phyloP scores from a whole-genome alignment of 805 yeast genomes.

The Saturnispora gosingensis region DNA sequence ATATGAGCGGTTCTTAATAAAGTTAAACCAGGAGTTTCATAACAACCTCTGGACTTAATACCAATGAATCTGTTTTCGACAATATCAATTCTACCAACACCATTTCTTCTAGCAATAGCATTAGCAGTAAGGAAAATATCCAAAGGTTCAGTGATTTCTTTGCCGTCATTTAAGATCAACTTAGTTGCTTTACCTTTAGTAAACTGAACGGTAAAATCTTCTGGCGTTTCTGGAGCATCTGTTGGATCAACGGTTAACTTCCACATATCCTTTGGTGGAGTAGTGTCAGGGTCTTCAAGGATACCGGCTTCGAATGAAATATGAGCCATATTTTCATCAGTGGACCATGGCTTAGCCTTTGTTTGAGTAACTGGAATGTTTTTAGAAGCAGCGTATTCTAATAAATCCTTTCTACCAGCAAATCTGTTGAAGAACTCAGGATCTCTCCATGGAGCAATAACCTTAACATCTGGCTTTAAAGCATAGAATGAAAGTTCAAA shows the following conservation, averaged over 20 bases:
- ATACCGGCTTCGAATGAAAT: constrained; percentile 99
- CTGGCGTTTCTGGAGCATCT: constrained; percentile 93
- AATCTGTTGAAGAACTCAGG: constrained; percentile 91
- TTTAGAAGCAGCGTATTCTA: constrained; percentile 89
- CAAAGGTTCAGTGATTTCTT: constrained; percentile 69
- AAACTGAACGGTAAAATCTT: constrained; percentile 74
- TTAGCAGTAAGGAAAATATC: constrained; percentile 90
- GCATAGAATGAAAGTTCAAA: constrained; percentile 97
- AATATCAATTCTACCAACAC: constrained; percentile 98
- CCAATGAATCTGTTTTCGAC: constrained; percentile 99
- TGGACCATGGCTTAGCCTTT: constrained; percentile 99
- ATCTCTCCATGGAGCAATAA: constrained; percentile 99
- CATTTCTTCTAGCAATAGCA: constrained; percentile 95
- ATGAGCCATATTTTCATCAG: constrained; percentile 98
- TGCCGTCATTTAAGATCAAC: constrained; percentile 54
- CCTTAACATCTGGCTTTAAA: constrained; percentile 91
- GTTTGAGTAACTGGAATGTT: constrained; percentile 94
- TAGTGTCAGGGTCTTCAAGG: constrained; percentile 95
- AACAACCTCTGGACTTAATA: constrained; percentile 98
- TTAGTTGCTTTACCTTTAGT: constrained; percentile 83
- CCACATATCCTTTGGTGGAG: constrained; percentile 99
- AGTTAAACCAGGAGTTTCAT: constrained; percentile 98
- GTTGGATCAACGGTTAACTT: constrained; percentile 91
- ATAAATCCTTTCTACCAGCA: constrained; percentile 94
- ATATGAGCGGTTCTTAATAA: constrained; percentile 88